phyloP scores from a whole-genome alignment of 2,329 filamentous ascomycete genomes.

The Chaetothyriales sp. region DNA sequence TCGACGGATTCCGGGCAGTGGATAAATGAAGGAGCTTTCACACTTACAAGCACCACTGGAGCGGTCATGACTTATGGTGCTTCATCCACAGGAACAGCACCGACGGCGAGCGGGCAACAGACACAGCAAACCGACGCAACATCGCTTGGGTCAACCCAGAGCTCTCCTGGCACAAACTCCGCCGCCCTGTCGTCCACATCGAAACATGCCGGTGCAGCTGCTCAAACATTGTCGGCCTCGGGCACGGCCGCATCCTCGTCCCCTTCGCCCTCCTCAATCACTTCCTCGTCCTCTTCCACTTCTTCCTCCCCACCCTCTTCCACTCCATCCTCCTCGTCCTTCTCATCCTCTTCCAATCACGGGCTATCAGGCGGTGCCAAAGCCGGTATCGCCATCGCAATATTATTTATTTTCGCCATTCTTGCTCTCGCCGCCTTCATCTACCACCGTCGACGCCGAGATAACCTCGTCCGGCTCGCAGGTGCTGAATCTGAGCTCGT shows the following conservation, averaged over 20 bases:
- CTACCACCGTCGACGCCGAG: not conserved
- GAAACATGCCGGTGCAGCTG: no score
- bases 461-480: not conserved
- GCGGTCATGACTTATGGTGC: conserved; percentile 5
- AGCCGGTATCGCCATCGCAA: conserved; percentile 8
- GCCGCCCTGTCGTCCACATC: no score
- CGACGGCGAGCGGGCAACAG: not conserved
- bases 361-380: conserved; percentile 6
- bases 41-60: conserved; percentile 9
- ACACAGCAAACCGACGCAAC: not conserved
- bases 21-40: conserved; percentile 7
- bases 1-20: conserved; percentile 4
- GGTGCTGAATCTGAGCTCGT: not conserved
- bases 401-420: not conserved
- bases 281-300: not conserved
- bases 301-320: not conserved
- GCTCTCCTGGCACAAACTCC: not conserved
- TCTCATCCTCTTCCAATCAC: not conserved
- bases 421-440: not conserved
- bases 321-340: not conserved
- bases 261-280: not conserved
- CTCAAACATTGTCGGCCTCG: not conserved
- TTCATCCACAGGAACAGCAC: conserved; percentile 1
- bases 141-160: not conserved
- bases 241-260: not conserved